phyloP scores from a whole-genome alignment of 1,284 basidiomycete genomes.

The Neonothopanus nambi region DNA sequence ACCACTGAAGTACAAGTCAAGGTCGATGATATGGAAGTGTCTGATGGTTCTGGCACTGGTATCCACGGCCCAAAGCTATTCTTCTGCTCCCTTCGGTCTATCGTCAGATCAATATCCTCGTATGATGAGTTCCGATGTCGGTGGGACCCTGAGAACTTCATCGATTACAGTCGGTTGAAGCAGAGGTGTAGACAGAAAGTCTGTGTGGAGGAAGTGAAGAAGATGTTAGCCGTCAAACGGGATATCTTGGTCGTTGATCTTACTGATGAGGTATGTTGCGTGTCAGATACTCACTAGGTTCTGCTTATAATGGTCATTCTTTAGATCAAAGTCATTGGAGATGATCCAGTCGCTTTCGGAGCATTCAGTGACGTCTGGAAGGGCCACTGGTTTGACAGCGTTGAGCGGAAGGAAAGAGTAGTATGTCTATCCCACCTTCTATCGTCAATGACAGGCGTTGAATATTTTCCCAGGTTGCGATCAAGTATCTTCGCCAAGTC shows the following conservation, averaged over 20 bases:
- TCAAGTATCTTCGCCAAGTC: slow-evolving; percentile 57
- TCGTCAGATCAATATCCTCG: slow-evolving; percentile 49
- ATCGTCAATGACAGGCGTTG: not conserved
- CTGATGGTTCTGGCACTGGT: not conserved
- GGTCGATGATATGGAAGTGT: not conserved
- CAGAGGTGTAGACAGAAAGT: slow-evolving; percentile 56
- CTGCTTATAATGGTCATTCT: not conserved
- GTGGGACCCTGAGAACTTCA: slow-evolving; percentile 44
- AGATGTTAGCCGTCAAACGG: slow-evolving; percentile 48
- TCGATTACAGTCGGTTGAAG: slow-evolving; percentile 53
- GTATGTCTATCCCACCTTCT: slow-evolving; percentile 24
- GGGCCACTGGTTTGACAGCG: slow-evolving; percentile 49
- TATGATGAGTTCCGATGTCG: slow-evolving; percentile 54
- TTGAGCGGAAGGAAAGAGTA: slow-evolving; percentile 36
- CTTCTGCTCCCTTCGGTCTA: slow-evolving; percentile 51
- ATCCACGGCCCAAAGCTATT: slow-evolving; percentile 32
- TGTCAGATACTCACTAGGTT: slow-evolving; percentile 25
- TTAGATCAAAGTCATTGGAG: slow-evolving; percentile 26
- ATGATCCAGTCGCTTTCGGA: slow-evolving; percentile 46
- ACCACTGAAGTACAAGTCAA: not conserved
- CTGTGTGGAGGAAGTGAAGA: slow-evolving; percentile 52
- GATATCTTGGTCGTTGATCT: slow-evolving; percentile 49
- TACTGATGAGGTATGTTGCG: slow-evolving; percentile 47
- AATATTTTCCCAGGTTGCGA: slow-evolving; percentile 41
- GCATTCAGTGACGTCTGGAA: slow-evolving; percentile 63